Evolutionary conservation across 139 green algal species (phyloP), one percentile per base, ranked within the genome.

Genomic region (Nannochloris sp.): DNA sequence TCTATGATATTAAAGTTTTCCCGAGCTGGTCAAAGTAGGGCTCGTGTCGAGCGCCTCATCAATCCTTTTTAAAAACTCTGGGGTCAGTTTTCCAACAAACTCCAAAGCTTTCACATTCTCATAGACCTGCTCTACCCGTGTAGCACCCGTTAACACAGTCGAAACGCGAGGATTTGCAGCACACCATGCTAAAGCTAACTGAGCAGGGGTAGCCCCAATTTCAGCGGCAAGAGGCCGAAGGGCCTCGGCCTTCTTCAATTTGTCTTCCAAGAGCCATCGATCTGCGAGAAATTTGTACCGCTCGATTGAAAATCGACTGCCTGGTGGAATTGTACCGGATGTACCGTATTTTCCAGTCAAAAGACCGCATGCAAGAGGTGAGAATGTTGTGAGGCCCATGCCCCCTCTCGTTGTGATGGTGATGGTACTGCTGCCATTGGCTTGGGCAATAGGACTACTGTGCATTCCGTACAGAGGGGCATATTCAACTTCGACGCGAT

Each of bases 271-370:
- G 54, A 76, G 42, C 58, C 47, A 19, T 23, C 27, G 32, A 0
- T 81, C 46, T 9, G 39, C 30, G 15, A 75, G 38, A 9, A 34
- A 56, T 81, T 94, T 89, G 75, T 90, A 92, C 8, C 59, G 47
- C 6, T 82, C 74, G 34, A 90, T 19, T 3, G 75, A 56, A 23
- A 96, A 75, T 30, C 89, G 80, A 45, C 56, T 84, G 46, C 77
- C 88, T 19, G 66, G 58, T 0, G 89, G 89, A 4, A 90, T 61
- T 33, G 70, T 80, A 23, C 81, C 79, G 0, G 31, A 61, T 63
- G 71, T 67, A 10, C 47, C 68, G 80, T 96, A 96, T 68, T 96
- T 96, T 54, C 89, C 89, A 8, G 80, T 95, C 3, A 96, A 74
- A 31, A 96, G 42, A 24, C 89, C 89, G 4, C 72, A 90, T 0